A percentile compares a stretch with the other conserved stretches of the same genome.
These are phyloP conservation scores for Sarocladium kiliense DNA, from an alignment of 2,329 filamentous ascomycete species.

Conservation along the genomic window DNA sequence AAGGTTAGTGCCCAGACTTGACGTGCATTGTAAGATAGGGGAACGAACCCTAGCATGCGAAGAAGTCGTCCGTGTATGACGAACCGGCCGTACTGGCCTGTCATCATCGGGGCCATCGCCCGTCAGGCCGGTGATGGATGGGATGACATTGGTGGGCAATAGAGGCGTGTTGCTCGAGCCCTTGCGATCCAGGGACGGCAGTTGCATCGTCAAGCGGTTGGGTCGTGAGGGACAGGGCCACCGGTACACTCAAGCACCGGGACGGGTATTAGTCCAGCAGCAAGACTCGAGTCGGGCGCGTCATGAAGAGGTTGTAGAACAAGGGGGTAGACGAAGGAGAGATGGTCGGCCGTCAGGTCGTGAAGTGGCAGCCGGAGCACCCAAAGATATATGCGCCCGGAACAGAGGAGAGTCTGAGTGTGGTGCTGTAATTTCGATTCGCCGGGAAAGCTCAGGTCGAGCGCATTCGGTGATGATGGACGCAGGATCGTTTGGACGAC, in stretches of 20 bases:
- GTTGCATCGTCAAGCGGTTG: constrained; percentile 26
- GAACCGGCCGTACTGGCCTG: constrained; percentile 19
- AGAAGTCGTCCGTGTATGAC: constrained; percentile 45
- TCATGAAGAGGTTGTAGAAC: constrained; percentile 1
- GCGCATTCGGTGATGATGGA: constrained; percentile 4
- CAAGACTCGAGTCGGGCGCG: constrained; percentile 8
- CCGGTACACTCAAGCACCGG: constrained; percentile 1
- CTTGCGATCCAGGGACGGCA: constrained; percentile 30
- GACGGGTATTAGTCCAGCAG: constrained; percentile 8
- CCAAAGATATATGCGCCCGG: not conserved
- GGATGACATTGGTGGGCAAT: constrained; percentile 28
- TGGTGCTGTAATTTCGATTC: not conserved
- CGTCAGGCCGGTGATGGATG: constrained; percentile 25
- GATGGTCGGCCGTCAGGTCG: not conserved
- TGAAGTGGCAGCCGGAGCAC: not conserved
- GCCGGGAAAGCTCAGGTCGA: not conserved
- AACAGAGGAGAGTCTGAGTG: not conserved
- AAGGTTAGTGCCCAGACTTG: not conserved
- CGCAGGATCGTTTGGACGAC: not conserved
- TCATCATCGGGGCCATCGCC: constrained; percentile 21
- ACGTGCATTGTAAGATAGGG: not conserved
- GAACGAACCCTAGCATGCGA: constrained; percentile 48
- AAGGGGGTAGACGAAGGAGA: constrained; percentile 1
- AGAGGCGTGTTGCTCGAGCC: constrained; percentile 24
- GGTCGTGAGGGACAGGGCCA: constrained; percentile 12